Evolutionary conservation across 257 asterid genomes (phyloP), one percentile per base, ranked within the genome.

Genomic region (Scutellaria galericulata): DNA sequence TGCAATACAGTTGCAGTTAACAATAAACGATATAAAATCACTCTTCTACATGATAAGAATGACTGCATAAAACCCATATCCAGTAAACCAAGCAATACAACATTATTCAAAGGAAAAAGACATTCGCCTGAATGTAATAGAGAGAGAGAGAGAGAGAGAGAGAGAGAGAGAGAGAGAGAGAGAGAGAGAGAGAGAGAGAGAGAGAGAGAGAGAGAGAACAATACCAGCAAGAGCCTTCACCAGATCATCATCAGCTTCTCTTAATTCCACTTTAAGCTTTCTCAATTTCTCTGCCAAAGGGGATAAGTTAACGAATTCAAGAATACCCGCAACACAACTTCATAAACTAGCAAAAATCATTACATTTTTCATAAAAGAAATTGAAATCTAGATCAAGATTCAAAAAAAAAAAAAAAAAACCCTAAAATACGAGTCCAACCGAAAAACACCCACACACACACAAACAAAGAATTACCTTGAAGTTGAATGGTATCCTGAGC

Each of bases 181-280:
- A 75, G 40, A 45, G 14, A 18, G 18, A 18, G 18, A 18, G 18
- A 18, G 18, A 18, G 18, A 18, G 18, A 18, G 18, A 18, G 18
- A 18, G 18, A 18, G 18, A 18, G 18, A 18, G 18, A 18, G 18
- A 18, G 18, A 50, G 6, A 66, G 24, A 50, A 45, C 10, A 41
- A 69, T 82, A 94, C 98, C 98, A 72, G 96, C 86, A 77, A 90
- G 92, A 66, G 96, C 85, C 77, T 90, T 89, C 61, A 91, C 92
- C 82, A 94, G 73, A 74, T 57, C 83, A 81, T 83, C 96, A 68
- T 91, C 99, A 52, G 86, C 88, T 66, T 83, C 95, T 57, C 90
- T 82, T 47, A 91, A 63, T 78, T 86, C 89, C 27, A 54, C 81
- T 82, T 87, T 94, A 46, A 91, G 80, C 82, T 71, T 82, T 67